Evolutionary conservation across 345 rosid genomes (phyloP).

Genomic region (Populus davidiana): DNA sequence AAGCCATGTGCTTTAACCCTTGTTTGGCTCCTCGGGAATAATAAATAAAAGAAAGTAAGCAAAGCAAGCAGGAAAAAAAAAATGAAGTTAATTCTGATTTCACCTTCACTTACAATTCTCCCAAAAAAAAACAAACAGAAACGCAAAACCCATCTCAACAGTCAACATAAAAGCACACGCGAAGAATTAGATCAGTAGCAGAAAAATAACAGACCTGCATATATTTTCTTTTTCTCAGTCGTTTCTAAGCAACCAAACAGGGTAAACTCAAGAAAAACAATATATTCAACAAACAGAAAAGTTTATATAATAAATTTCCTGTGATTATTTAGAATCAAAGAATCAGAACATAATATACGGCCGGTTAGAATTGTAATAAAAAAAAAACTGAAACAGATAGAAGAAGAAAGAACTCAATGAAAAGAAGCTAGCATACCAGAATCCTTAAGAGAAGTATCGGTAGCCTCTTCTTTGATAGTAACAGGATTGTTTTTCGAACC

Average conservation of each 20-base stretch:
- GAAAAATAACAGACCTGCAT: neutral
- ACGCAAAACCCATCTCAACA: neutral
- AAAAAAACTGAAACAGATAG: neutral
- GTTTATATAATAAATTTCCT: neutral
- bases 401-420: neutral
- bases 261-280: neutral
- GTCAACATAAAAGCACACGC: neutral
- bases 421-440: slow-evolving; percentile 31
- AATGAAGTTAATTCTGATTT: neutral
- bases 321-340: neutral
- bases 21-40: neutral
- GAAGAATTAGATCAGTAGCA: neutral
- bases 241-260: slow-evolving; percentile 3
- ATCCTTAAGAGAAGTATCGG: slow-evolving; percentile 35
- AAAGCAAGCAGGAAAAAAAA: neutral
- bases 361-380: neutral
- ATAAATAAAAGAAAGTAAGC: too few relatives aligned
- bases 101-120: neutral
- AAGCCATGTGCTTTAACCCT: neutral
- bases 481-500: slow-evolving; percentile 37
- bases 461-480: slow-evolving; percentile 43
- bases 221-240: neutral
- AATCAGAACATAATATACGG: neutral
- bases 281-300: neutral
- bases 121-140: neutral